Percentiles rank a stretch among this genome's conserved stretches.
These are phyloP conservation scores for Didymella exigua DNA, from an alignment of 2,329 filamentous ascomycete genomes.

Conservation along the genomic window DNA sequence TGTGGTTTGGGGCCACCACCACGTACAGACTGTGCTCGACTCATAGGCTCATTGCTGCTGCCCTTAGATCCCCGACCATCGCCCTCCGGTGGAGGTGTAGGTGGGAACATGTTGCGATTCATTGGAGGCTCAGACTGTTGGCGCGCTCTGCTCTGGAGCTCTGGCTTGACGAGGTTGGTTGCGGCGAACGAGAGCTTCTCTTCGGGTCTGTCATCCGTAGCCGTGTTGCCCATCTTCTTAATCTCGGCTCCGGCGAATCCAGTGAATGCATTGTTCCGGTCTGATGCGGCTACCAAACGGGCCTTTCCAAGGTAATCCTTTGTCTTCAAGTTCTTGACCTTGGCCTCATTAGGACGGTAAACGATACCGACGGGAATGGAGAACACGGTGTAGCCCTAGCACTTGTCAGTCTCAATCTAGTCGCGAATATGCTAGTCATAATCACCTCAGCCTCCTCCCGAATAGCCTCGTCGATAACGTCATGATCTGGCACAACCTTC, in stretches of 20 bases:
- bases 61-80: constrained; percentile 61
- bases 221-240: constrained; percentile 65
- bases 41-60: constrained; percentile 46
- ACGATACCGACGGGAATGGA: constrained; percentile 96
- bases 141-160: constrained; percentile 73
- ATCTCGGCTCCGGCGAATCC: constrained; percentile 81
- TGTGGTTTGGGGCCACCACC: constrained; percentile 55
- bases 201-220: constrained; percentile 77
- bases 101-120: constrained; percentile 84
- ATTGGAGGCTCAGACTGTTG: constrained; percentile 85
- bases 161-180: constrained; percentile 88
- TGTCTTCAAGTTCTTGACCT: constrained; percentile 96
- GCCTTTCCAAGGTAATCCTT: constrained; percentile 98
- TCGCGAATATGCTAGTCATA: background rate
- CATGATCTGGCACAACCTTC: constrained; percentile 94
- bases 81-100: constrained; percentile 94
- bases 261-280: constrained; percentile 78
- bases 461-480: constrained; percentile 98
- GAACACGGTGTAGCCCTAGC: constrained; percentile 94
- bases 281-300: constrained; percentile 86
- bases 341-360: constrained; percentile 94
- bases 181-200: constrained; percentile 91
- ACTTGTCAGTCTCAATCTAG: constrained; percentile 32
- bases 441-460: constrained; percentile 85
- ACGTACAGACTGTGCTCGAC: constrained; percentile 57